Percentiles rank a stretch among this genome's conserved stretches.
Evolutionary conservation across 371 early-diverging fungal genomes (phyloP).

Genomic region (Rhizoclosmatium hyalinum): DNA sequence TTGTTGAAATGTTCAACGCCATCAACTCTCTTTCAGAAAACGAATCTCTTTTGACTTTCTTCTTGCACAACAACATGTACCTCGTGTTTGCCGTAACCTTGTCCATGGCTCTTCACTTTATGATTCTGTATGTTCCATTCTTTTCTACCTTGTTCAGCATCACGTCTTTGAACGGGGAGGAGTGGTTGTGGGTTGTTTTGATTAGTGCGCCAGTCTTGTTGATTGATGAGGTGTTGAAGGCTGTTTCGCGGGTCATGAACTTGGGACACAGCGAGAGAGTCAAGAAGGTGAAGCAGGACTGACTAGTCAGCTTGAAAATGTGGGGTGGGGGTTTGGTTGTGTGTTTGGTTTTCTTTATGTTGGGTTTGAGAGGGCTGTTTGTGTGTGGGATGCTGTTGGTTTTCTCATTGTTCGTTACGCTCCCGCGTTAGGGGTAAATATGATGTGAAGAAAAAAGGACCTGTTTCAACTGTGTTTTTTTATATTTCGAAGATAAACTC

Average conservation of each 20-base stretch:
- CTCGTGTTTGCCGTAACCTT: constrained; percentile 82
- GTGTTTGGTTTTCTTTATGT: too few species aligned
- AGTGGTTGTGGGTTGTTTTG: constrained; percentile 91
- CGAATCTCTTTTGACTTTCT: constrained; percentile 88
- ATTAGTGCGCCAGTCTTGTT: constrained; percentile 90
- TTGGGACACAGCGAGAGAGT: neutral
- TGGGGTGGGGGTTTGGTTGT: too few species aligned
- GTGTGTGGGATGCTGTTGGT: too few species aligned
- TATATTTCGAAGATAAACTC: neutral
- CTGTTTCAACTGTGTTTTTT: neutral
- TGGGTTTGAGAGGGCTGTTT: too few species aligned
- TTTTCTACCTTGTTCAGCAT: constrained; percentile 87
- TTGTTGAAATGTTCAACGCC: constrained; percentile 98
- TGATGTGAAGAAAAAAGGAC: neutral
- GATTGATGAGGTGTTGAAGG: constrained; percentile 93
- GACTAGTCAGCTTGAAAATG: neutral
- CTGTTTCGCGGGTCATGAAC: constrained; percentile 62
- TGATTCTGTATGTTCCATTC: constrained; percentile 92
- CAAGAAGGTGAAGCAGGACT: constrained; percentile 7
- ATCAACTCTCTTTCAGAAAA: constrained; percentile 92
- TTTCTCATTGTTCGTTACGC: too few species aligned
- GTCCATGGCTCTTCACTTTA: constrained; percentile 91
- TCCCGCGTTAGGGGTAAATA: too few species aligned
- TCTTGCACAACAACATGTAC: constrained; percentile 89
- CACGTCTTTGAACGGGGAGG: constrained; percentile 79